Evolutionary conservation across 2,329 filamentous ascomycete species (phyloP).

Genomic region (Leptoxyphium fumago): DNA sequence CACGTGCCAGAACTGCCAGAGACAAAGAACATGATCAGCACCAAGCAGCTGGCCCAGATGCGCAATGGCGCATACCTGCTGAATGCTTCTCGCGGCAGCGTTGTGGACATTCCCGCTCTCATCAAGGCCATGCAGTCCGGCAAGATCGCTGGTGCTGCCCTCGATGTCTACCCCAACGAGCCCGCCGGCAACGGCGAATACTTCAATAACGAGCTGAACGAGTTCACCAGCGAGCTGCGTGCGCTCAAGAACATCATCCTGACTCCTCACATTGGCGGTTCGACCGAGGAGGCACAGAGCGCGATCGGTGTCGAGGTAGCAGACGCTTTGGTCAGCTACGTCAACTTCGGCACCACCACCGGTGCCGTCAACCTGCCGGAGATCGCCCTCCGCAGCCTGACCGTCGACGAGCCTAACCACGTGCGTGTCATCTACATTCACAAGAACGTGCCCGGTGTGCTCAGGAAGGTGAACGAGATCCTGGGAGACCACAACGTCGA

Average conservation of each 20-base stretch:
- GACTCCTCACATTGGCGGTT: slow-evolving; percentile 92
- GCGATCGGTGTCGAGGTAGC: slow-evolving; percentile 91
- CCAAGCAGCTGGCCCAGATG: slow-evolving; percentile 69
- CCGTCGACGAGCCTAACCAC: slow-evolving; percentile 75
- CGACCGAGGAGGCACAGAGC: slow-evolving; percentile 91
- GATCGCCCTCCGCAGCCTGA: slow-evolving; percentile 76
- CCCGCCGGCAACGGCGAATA: slow-evolving; percentile 89
- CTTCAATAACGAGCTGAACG: slow-evolving; percentile 72
- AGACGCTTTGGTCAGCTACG: slow-evolving; percentile 78
- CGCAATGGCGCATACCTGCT: slow-evolving; percentile 86
- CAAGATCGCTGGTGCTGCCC: slow-evolving; percentile 82
- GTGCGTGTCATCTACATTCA: slow-evolving; percentile 94
- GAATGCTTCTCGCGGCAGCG: slow-evolving; percentile 85
- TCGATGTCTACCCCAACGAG: slow-evolving; percentile 92
- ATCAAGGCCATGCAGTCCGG: slow-evolving; percentile 75
- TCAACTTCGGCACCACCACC: slow-evolving; percentile 84
- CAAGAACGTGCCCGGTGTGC: slow-evolving; percentile 87
- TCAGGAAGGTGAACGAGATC: slow-evolving; percentile 89
- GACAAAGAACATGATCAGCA: slow-evolving; percentile 84
- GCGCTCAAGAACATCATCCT: slow-evolving; percentile 83
- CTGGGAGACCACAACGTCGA: slow-evolving; percentile 93
- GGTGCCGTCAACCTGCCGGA: slow-evolving; percentile 97
- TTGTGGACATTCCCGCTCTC: slow-evolving; percentile 86
- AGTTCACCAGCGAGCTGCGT: slow-evolving; percentile 73
- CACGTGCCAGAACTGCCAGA: slow-evolving; percentile 90